phyloP scores from a whole-genome alignment of 768 basidiomycete genomes.

The Dacryopinax primogenitus region DNA sequence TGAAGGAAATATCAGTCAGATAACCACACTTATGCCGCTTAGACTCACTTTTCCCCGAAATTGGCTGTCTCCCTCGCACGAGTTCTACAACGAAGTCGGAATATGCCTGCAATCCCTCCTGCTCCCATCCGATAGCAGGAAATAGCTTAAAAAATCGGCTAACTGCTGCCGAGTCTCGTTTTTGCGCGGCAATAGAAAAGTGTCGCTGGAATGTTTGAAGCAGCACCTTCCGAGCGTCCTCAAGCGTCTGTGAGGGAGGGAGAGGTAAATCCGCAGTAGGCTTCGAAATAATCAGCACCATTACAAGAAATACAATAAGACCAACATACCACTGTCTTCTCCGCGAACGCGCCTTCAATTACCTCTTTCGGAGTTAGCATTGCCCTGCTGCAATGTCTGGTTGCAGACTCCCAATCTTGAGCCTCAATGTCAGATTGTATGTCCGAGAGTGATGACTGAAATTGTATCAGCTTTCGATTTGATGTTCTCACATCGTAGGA shows the following conservation, averaged over 20 bases:
- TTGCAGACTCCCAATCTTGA: slow-evolving; percentile 92
- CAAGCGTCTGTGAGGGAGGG: slow-evolving; percentile 73
- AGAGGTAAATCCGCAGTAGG: slow-evolving; percentile 80
- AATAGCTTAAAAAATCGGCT: slow-evolving; percentile 96
- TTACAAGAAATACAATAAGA: background rate
- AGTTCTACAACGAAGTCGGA: slow-evolving; percentile 85
- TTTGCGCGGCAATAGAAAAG: slow-evolving; percentile 68
- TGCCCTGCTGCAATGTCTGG: slow-evolving; percentile 78
- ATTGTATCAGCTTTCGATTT: slow-evolving; percentile 19
- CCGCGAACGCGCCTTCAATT: slow-evolving; percentile 72
- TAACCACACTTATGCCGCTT: slow-evolving; percentile 4
- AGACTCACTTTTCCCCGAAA: slow-evolving; percentile 65
- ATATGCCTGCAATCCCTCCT: slow-evolving; percentile 82
- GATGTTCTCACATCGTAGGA: background rate
- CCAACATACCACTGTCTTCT: slow-evolving; percentile 65
- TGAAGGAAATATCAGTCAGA: slow-evolving; percentile 25
- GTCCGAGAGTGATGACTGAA: slow-evolving; percentile 50
- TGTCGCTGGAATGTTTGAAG: slow-evolving; percentile 63
- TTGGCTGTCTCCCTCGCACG: slow-evolving; percentile 62
- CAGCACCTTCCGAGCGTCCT: slow-evolving; percentile 58
- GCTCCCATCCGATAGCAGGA: slow-evolving; percentile 87
- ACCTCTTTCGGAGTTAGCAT: slow-evolving; percentile 73
- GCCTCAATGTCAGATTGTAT: slow-evolving; percentile 51
- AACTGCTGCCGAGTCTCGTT: slow-evolving; percentile 71
- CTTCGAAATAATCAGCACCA: slow-evolving; percentile 32